Percentiles rank a stretch among this genome's conserved stretches.
Conservation (phyloP, 768 basidiomycete species). For the Crucibulum laeve region DNA sequence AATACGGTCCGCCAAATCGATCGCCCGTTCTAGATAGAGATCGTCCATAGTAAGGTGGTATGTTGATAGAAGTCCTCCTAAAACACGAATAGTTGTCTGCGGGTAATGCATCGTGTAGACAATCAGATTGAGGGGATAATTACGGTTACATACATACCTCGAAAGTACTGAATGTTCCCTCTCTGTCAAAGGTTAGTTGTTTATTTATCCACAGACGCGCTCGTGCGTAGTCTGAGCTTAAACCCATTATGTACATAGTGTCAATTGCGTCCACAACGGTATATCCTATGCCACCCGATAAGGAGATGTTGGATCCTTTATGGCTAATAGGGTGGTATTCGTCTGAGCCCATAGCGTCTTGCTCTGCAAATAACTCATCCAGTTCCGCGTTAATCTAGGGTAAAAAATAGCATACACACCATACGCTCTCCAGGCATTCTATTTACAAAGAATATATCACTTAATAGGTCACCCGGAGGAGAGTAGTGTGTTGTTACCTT, state of each 20-base stretch:
- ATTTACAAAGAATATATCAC: constrained; percentile 3
- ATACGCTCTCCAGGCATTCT: constrained; percentile 75
- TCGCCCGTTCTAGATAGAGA: constrained; percentile 56
- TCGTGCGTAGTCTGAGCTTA: constrained; percentile 63
- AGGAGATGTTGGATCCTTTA: constrained; percentile 60
- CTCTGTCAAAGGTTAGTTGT: constrained; percentile 58
- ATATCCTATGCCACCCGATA: constrained; percentile 68
- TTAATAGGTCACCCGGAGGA: constrained; percentile 5
- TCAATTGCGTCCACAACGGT: constrained; percentile 79
- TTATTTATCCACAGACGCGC: constrained; percentile 63
- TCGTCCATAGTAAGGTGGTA: constrained; percentile 58
- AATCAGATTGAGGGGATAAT: constrained; percentile 45
- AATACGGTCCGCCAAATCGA: constrained; percentile 65
- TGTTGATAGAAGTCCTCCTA: constrained; percentile 74
- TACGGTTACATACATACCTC: constrained; percentile 40
- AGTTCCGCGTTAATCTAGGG: constrained; percentile 1
- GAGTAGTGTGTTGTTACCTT: constrained; percentile 33
- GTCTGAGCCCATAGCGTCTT: constrained; percentile 75
- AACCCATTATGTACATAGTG: constrained; percentile 68
- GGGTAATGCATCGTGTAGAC: constrained; percentile 13
- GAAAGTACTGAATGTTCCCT: constrained; percentile 71
- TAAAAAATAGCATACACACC: constrained; percentile 31
- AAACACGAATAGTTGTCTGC: constrained; percentile 75
- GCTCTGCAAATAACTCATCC: constrained; percentile 35
- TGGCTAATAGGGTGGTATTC: constrained; percentile 73